phyloP scores from a whole-genome alignment of 805 yeast species.

The Candida andamanensis region DNA sequence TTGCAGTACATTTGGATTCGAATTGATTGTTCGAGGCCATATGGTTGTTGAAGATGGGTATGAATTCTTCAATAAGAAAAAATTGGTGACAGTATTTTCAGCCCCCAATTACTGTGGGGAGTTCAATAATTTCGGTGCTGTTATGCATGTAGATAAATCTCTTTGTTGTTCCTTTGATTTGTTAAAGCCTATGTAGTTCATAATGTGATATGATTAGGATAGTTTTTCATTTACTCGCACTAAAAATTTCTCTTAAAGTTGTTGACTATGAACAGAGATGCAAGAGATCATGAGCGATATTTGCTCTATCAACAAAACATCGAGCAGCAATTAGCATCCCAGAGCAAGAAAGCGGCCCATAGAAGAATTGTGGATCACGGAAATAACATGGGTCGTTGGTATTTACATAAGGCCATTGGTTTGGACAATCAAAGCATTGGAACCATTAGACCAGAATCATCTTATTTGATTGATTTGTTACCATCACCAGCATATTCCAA shows the following conservation, averaged over 20 bases:
- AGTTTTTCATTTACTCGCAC: too few relatives aligned
- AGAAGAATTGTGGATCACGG: constrained; percentile 78
- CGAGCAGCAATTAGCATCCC: constrained; percentile 41
- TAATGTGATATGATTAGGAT: constrained; percentile 1
- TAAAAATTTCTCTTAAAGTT: too few relatives aligned
- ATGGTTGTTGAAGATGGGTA: constrained; percentile 91
- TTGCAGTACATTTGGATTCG: constrained; percentile 62
- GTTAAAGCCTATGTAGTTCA: constrained; percentile 45
- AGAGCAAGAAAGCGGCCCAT: constrained; percentile 48
- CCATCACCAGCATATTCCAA: constrained; percentile 59
- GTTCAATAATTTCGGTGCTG: constrained; percentile 75
- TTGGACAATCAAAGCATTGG: constrained; percentile 44
- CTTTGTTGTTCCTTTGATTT: constrained; percentile 69
- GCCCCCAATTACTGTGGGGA: constrained; percentile 87
- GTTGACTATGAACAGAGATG: background rate
- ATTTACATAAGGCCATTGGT: constrained; percentile 42
- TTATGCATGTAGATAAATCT: constrained; percentile 65
- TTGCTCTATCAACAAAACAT: constrained; percentile 28
- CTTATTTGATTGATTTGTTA: constrained; percentile 56
- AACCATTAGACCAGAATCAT: constrained; percentile 60
- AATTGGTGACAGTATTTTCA: constrained; percentile 71
- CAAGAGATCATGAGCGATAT: constrained; percentile 14
- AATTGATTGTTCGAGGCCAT: constrained; percentile 75
- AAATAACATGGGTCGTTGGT: constrained; percentile 64
- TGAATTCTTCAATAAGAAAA: constrained; percentile 71